These are phyloP conservation scores for Neopestalotiopsis sp. DNA, from an alignment of 2,329 filamentous ascomycete species.

Conservation along the genomic window DNA sequence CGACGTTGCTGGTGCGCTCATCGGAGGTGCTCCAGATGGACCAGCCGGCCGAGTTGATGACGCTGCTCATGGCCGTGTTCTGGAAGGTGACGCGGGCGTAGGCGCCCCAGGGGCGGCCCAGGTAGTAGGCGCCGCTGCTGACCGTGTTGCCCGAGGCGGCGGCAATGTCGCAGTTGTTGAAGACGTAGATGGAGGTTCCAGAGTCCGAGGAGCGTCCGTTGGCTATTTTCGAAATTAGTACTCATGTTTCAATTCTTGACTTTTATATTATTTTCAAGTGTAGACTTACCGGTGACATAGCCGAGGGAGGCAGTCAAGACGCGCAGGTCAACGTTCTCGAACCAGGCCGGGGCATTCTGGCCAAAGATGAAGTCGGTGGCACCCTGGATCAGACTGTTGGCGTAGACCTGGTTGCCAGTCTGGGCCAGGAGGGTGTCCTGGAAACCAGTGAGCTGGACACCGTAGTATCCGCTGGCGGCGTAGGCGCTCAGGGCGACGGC, in stretches of 20 bases:
- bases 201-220: slow-evolving; percentile 42
- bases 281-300: slow-evolving; percentile 44
- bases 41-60: slow-evolving; percentile 67
- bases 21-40: slow-evolving; percentile 53
- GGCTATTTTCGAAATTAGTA: slow-evolving; percentile 31
- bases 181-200: slow-evolving; percentile 46
- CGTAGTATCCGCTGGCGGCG: slow-evolving; percentile 51
- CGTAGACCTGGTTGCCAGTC: slow-evolving; percentile 51
- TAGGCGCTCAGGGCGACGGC: slow-evolving; percentile 51
- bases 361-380: slow-evolving; percentile 57
- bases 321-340: slow-evolving; percentile 45
- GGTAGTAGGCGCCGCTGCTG: slow-evolving; percentile 45
- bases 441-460: slow-evolving; percentile 47
- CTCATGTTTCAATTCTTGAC: neutral
- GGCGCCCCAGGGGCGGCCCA: slow-evolving; percentile 52
- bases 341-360: slow-evolving; percentile 45
- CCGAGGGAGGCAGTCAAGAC: slow-evolving; percentile 39
- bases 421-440: slow-evolving; percentile 55
- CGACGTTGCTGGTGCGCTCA: slow-evolving; percentile 53
- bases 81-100: slow-evolving; percentile 54
- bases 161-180: slow-evolving; percentile 46
- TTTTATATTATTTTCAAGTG: neutral
- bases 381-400: slow-evolving; percentile 48
- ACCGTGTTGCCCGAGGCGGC: slow-evolving; percentile 43
- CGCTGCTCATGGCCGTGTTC: slow-evolving; percentile 51